These are phyloP conservation scores for Limnanthes douglasii DNA, from an alignment of 345 rosid species.

Conservation along the genomic window DNA sequence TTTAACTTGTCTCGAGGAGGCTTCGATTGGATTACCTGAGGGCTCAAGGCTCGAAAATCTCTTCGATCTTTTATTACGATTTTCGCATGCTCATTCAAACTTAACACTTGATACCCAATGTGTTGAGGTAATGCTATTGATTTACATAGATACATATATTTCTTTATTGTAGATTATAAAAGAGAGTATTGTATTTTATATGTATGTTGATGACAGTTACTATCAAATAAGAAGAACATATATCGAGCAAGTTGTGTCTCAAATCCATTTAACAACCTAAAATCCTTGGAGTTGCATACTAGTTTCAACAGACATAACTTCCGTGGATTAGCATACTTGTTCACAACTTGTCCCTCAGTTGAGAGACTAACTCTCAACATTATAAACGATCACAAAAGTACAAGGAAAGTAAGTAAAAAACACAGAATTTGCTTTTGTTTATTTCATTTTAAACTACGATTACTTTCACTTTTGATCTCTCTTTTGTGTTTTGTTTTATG, in stretches of 20 bases:
- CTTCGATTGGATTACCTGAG: conserved; percentile 27
- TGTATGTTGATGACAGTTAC: conserved; percentile 25
- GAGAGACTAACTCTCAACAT: conserved; percentile 45
- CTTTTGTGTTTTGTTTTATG: neutral
- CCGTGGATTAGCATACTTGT: conserved; percentile 38
- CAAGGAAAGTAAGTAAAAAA: conserved; percentile 34
- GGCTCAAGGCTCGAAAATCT: conserved; percentile 24
- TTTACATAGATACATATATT: neutral
- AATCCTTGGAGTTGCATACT: conserved; percentile 38
- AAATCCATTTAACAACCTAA: conserved; percentile 43
- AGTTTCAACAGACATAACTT: conserved; percentile 31
- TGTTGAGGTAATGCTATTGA: conserved; percentile 33
- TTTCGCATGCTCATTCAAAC: conserved; percentile 22
- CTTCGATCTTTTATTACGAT: conserved; percentile 29
- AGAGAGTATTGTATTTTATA: too few species aligned
- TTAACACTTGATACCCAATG: conserved; percentile 45
- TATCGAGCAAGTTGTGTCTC: too few species aligned
- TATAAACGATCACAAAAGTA: conserved; percentile 29
- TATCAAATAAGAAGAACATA: conserved; percentile 36
- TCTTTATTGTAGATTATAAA: too few species aligned
- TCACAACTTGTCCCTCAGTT: conserved; percentile 42
- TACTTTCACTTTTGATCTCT: too few species aligned
- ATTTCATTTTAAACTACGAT: neutral
- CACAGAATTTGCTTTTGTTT: neutral
- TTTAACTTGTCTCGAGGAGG: conserved; percentile 25